Conservation (phyloP, 108 stramenopile species). For the Skeletonema grethae region DNA sequence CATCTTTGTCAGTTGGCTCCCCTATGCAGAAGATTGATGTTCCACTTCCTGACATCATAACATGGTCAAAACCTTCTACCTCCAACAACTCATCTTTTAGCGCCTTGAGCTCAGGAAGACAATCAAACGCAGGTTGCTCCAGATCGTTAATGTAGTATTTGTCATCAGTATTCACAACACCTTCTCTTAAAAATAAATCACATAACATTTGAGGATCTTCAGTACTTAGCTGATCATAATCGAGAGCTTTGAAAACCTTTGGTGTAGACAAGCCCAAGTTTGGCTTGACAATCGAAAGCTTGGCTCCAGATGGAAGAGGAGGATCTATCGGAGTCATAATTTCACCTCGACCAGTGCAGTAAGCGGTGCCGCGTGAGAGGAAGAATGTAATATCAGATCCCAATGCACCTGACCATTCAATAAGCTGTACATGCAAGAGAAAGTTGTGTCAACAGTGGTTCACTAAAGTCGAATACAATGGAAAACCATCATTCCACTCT, state of each 20-base stretch:
- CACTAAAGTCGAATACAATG: neutral
- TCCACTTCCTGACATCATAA: constrained; percentile 89
- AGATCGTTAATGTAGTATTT: constrained; percentile 82
- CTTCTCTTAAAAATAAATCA: constrained; percentile 60
- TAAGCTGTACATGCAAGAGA: constrained; percentile 51
- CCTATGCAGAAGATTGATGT: constrained; percentile 88
- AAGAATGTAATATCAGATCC: constrained; percentile 98
- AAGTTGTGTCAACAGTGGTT: neutral
- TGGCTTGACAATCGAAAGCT: constrained; percentile 87
- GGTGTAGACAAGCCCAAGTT: constrained; percentile 91
- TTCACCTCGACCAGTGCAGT: constrained; percentile 96
- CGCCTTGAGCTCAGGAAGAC: constrained; percentile 65
- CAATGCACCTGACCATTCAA: constrained; percentile 91
- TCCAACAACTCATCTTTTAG: constrained; percentile 63
- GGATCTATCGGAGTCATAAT: constrained; percentile 87
- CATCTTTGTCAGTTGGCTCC: constrained; percentile 61
- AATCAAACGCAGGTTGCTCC: constrained; percentile 81
- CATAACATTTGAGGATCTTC: constrained; percentile 70
- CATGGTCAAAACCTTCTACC: constrained; percentile 75
- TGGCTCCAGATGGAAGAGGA: constrained; percentile 66
- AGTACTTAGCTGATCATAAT: constrained; percentile 75
- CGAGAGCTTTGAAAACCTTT: constrained; percentile 87
- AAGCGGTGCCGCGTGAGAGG: constrained; percentile 90
- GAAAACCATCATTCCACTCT: constrained; percentile 13
- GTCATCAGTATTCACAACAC: constrained; percentile 56